Conservation (phyloP, 78 protist genomes). For the Tieghemostelium lacteum region DNA sequence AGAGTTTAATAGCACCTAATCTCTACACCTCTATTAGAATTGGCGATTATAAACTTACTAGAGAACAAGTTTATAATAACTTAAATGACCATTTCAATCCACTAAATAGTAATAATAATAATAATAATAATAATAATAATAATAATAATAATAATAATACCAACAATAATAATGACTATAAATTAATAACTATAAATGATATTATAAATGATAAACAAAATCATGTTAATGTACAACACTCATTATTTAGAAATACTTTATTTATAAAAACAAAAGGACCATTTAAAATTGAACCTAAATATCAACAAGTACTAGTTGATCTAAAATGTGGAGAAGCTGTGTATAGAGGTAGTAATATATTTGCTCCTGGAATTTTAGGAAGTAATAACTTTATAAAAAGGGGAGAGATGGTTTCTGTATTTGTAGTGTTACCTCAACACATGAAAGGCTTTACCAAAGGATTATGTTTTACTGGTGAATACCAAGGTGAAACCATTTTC, state of each 20-base stretch:
- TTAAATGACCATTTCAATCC: slow-evolving; percentile 12
- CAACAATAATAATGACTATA: neutral
- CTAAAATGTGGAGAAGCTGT: slow-evolving; percentile 59
- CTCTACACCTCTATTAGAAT: slow-evolving; percentile 26
- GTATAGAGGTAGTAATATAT: slow-evolving; percentile 53
- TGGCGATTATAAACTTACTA: neutral
- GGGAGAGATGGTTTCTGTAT: slow-evolving; percentile 49
- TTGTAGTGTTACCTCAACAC: slow-evolving; percentile 9
- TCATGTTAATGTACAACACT: neutral
- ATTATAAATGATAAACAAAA: neutral
- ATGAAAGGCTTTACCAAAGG: neutral
- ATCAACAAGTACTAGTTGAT: slow-evolving; percentile 53
- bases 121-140: neutral
- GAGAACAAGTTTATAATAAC: neutral
- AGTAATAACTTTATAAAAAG: slow-evolving; percentile 4
- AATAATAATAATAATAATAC: neutral
- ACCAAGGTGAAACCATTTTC: slow-evolving; percentile 16
- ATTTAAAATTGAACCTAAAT: slow-evolving; percentile 16
- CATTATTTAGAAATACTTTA: slow-evolving; percentile 9
- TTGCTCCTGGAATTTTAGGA: slow-evolving; percentile 46
- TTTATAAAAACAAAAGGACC: slow-evolving; percentile 33
- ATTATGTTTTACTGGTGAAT: neutral
- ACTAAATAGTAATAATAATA: neutral
- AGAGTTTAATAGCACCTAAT: neutral
- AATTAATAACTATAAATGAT: neutral